Evolutionary conservation across 805 yeast species (phyloP), one percentile per base, ranked within the genome.

Genomic region (Hanseniaspora taiwanica): DNA sequence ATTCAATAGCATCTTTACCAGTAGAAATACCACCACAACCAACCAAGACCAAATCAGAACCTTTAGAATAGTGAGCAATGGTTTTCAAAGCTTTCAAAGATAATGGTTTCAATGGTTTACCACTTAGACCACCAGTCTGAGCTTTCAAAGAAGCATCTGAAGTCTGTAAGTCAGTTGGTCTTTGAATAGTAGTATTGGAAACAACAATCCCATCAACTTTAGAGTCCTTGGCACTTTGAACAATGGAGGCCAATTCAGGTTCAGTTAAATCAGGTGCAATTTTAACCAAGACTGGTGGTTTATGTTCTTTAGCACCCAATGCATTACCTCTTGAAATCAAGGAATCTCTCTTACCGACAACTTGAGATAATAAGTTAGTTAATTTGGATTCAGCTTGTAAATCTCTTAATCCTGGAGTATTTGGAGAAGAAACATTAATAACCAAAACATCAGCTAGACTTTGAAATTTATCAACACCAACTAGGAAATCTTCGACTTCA

Each of bases 11-110:
- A 55, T 89, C 97, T 47, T 76, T 68, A 42, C 95, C 97, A 19
- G 68, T 62, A n/a, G 80, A 67, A 49, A 89, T 85, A 48, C 97
- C 97, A 42, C 97, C 97, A 62, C 96, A 86, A 25, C 97, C 97
- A 48, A 89, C 72, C 34, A 89, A 68, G 2, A 86, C 81, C 47
- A 86, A 59, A 40, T 75, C 69, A 1, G 81, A 71, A 45, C 74
- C 83, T 51, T 84, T 84, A 27, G 94, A 73, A 54, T 81, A 71
- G 50, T 81, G 78, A 42, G 91, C 76, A 49, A 89, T 74, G 2
- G 72, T 62, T 44, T 68, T 71, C 49, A 89, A 66, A 0, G 94
- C 91, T 46, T 74, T 63, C 43, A 89, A 64, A 2, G 95, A 68
- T 39, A 75, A 66, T 36, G 84, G 87, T 59, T 87, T 89, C 42